These are phyloP conservation scores for Suillus paluster DNA, from an alignment of 768 basidiomycete species.

Conservation along the genomic window DNA sequence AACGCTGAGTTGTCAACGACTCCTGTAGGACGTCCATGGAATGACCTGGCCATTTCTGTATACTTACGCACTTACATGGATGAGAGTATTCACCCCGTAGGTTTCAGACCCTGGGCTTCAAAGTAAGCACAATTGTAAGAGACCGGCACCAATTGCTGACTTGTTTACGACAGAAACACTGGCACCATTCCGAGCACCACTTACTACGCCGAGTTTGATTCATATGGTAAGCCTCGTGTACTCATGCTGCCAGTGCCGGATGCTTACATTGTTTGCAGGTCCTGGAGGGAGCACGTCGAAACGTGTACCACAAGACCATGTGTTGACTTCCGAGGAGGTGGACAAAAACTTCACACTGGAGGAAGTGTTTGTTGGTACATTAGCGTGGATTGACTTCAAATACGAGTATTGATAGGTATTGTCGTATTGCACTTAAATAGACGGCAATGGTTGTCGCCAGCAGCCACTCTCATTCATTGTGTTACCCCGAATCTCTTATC, in stretches of 20 bases:
- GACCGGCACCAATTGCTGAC: neutral
- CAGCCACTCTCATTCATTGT: neutral
- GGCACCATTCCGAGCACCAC: conserved; percentile 59
- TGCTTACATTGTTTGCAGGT: conserved; percentile 37
- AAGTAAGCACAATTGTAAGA: conserved; percentile 3
- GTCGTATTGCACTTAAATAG: neutral
- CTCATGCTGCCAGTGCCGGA: neutral
- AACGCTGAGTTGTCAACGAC: neutral
- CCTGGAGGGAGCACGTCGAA: conserved; percentile 51
- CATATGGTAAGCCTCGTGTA: conserved; percentile 41
- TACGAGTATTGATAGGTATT: conserved; percentile 42
- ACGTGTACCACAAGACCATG: conserved; percentile 52
- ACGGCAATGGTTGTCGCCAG: no score
- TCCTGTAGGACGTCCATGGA: conserved; percentile 57
- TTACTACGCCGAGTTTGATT: conserved; percentile 61
- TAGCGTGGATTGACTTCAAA: conserved; percentile 58
- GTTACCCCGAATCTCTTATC: neutral
- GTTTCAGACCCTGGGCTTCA: conserved; percentile 54
- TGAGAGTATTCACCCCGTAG: conserved; percentile 50
- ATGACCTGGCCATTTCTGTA: conserved; percentile 57
- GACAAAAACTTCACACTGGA: conserved; percentile 44
- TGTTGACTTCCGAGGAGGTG: conserved; percentile 36
- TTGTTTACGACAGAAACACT: conserved; percentile 38
- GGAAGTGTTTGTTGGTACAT: conserved; percentile 53
- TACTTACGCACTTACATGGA: conserved; percentile 64